These are phyloP conservation scores for Penicillium sp. DNA, from an alignment of 2,329 filamentous ascomycete genomes.

Conservation along the genomic window DNA sequence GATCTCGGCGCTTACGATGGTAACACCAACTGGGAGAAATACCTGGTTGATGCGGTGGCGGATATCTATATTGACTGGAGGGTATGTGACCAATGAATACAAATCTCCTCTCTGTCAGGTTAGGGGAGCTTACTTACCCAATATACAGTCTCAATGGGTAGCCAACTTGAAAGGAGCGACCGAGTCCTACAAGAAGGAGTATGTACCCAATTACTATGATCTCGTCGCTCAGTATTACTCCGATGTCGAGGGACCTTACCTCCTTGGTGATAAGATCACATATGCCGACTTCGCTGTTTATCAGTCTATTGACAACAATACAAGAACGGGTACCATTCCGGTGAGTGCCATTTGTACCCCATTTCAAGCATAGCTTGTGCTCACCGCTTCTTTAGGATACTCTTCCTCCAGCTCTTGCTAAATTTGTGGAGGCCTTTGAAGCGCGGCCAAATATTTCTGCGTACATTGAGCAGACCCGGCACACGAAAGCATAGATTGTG, in stretches of 20 bases:
- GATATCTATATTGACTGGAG: background rate
- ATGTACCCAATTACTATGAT: background rate
- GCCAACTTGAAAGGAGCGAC: background rate
- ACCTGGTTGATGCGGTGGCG: background rate
- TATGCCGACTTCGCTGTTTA: constrained; percentile 45
- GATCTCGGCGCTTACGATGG: background rate
- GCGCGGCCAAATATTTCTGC: constrained; percentile 14
- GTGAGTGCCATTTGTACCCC: constrained; percentile 17
- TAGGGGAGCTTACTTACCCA: background rate
- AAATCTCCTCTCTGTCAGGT: background rate
- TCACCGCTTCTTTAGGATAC: background rate
- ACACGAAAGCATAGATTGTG: background rate
- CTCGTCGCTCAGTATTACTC: background rate
- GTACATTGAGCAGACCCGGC: constrained; percentile 6
- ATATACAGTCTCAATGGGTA: background rate
- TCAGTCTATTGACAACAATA: constrained; percentile 43
- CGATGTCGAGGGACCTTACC: constrained; percentile 35
- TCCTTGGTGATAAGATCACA: constrained; percentile 39
- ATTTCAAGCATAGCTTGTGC: background rate
- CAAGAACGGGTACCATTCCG: constrained; percentile 33
- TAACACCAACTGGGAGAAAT: background rate
- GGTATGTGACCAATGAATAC: background rate
- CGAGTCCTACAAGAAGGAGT: background rate
- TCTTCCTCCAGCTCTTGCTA: constrained; percentile 18
- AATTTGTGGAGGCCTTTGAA: constrained; percentile 16